These are phyloP conservation scores for Botrytis medusae DNA, from an alignment of 2,329 filamentous ascomycete species.

Conservation along the genomic window DNA sequence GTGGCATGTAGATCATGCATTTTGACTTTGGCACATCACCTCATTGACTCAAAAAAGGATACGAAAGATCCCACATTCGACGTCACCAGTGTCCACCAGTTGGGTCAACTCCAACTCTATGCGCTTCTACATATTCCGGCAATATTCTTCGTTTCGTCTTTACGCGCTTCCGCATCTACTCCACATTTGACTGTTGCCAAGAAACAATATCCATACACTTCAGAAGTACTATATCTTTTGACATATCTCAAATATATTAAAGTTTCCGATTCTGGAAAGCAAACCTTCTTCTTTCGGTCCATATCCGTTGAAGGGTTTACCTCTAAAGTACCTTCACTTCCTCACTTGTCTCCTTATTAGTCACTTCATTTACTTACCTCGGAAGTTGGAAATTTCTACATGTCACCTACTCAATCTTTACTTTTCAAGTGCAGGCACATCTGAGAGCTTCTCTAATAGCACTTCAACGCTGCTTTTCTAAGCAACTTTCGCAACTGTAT, in stretches of 20 bases:
- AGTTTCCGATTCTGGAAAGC: not conserved
- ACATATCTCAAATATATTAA: conserved; percentile 21
- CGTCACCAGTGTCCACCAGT: conserved; percentile 9
- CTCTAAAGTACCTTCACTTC: not conserved
- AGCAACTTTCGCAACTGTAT: conserved; percentile 30
- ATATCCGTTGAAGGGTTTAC: conserved; percentile 12
- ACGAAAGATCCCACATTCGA: conserved; percentile 8
- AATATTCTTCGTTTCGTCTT: conserved; percentile 16
- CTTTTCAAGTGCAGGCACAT: conserved; percentile 34
- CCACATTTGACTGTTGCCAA: conserved; percentile 15
- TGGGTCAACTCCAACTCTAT: not conserved
- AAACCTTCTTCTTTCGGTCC: conserved; percentile 5
- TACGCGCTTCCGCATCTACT: conserved; percentile 8
- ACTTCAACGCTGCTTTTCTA: conserved; percentile 25
- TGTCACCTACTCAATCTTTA: conserved; percentile 16
- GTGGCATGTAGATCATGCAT: conserved; percentile 17
- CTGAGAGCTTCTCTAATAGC: conserved; percentile 19
- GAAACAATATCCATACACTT: not conserved
- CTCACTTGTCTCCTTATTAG: not conserved
- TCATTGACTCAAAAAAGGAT: not conserved
- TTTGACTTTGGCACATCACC: conserved; percentile 4
- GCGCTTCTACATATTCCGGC: conserved; percentile 10
- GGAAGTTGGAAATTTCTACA: conserved; percentile 6
- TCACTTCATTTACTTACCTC: conserved; percentile 7
- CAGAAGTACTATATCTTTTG: conserved; percentile 30